Percentiles rank a stretch among this genome's conserved stretches.
phyloP scores from a whole-genome alignment of 225 moss, liverwort and hornwort species.

The Lunularia cruciata region DNA sequence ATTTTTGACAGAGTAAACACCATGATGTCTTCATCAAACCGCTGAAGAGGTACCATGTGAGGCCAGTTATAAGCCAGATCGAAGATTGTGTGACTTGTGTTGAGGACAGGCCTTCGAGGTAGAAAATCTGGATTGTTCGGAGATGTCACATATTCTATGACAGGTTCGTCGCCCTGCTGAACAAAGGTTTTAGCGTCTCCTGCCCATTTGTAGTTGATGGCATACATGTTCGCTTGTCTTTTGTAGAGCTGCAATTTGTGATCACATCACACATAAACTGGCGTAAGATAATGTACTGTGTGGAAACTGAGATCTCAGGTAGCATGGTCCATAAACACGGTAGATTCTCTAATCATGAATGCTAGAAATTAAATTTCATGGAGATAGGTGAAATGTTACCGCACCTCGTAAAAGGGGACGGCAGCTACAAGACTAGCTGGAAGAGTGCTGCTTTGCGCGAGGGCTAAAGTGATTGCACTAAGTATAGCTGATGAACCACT shows the following conservation, averaged over 20 bases:
- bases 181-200: slow-evolving; percentile 46
- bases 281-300: no score
- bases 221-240: slow-evolving; percentile 30
- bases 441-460: slow-evolving; percentile 39
- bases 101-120: slow-evolving; percentile 43
- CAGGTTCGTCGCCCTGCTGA: slow-evolving; percentile 3
- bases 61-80: slow-evolving; percentile 83
- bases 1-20: slow-evolving; percentile 68
- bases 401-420: slow-evolving; percentile 51
- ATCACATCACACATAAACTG: no score
- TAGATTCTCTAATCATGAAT: neutral
- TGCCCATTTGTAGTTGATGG: slow-evolving; percentile 40
- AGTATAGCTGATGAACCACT: slow-evolving; percentile 55
- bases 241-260: slow-evolving; percentile 44
- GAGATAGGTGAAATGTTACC: no score
- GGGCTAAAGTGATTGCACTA: slow-evolving; percentile 21
- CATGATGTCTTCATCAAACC: slow-evolving; percentile 61
- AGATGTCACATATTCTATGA: slow-evolving; percentile 63
- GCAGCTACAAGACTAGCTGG: slow-evolving; percentile 45
- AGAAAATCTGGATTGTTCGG: slow-evolving; percentile 64
- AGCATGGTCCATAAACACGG: neutral
- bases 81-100: slow-evolving; percentile 44
- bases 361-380: no score
- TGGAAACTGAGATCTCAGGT: neutral
- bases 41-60: slow-evolving; percentile 53